These are phyloP conservation scores for Podaxis pistillaris DNA, from an alignment of 768 basidiomycete species.

Conservation along the genomic window DNA sequence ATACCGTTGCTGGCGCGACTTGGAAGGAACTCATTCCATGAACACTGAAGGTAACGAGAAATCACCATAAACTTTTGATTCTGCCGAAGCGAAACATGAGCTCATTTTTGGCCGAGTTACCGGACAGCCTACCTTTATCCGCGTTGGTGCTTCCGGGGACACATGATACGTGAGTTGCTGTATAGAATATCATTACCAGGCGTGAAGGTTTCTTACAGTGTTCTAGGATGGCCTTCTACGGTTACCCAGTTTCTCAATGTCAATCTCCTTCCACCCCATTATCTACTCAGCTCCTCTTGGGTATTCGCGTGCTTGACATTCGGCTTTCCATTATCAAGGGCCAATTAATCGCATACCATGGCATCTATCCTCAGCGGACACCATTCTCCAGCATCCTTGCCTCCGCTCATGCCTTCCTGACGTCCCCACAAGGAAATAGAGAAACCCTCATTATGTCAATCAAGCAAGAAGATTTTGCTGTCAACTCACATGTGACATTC, in stretches of 20 bases:
- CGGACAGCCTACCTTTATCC: constrained; percentile 66
- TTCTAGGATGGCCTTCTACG: constrained; percentile 76
- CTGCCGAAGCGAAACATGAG: constrained; percentile 58
- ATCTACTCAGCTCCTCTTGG: constrained; percentile 64
- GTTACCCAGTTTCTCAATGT: constrained; percentile 87
- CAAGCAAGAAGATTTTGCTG: constrained; percentile 78
- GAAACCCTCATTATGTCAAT: constrained; percentile 87
- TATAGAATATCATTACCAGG: not conserved
- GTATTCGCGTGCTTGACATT: constrained; percentile 81
- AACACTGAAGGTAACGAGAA: constrained; percentile 40
- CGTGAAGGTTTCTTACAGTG: not conserved
- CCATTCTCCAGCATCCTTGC: constrained; percentile 66
- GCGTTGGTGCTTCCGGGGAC: constrained; percentile 79
- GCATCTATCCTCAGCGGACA: constrained; percentile 64
- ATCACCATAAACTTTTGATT: constrained; percentile 48
- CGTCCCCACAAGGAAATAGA: constrained; percentile 46
- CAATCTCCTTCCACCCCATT: constrained; percentile 66
- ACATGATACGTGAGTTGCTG: constrained; percentile 60
- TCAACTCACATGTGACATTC: constrained; percentile 48
- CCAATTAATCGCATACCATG: constrained; percentile 78
- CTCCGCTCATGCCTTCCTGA: constrained; percentile 63
- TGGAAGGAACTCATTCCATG: not conserved
- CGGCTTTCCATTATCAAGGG: constrained; percentile 61
- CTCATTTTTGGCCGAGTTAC: constrained; percentile 57
- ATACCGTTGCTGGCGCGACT: not conserved